Base-by-base conservation (phyloP, 2,329 filamentous ascomycete species). In the Aspergillus costaricaensis region DNA sequence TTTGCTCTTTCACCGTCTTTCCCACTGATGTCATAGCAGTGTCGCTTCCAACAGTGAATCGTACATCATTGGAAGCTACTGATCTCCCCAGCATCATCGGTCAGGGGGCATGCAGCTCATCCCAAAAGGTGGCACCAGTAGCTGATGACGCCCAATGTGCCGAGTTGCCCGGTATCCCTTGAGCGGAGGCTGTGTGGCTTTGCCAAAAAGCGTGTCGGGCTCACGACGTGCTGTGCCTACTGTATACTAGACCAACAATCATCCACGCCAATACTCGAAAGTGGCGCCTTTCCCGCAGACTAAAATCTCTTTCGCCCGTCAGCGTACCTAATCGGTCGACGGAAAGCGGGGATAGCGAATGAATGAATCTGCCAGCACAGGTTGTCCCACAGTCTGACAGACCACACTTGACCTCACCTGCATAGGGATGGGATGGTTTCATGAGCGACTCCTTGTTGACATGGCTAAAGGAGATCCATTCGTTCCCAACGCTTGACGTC, bases 391-490 rank as follows among this genome's bases (percentile, higher is more conserved):
- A 23, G 43, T 36, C 43, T 19, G 38, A 52, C 50, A 30, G 41
- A 25, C 44, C 30, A 21, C 49, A n/a, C 41, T 48, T 47, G 47
- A 50, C 47, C 47, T 48, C 51, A 49, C 54, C 61, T 49, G 51
- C 27, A 54, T 48, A 38, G 54, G 44, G 47, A 48, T 47, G 19
- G 38, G 19, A 51, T 38, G 39, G 62, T 64, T 62, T 64, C 62
- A 62, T 47, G 23, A 23, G 19, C 39, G 39, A 21, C 53, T 51
- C 62, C 59, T 60, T 27, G 58, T 61, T 62, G 61, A 59, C 47
- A 57, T 65, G 63, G 58, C 53, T 41, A 32, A 17, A 47, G 59
- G 55, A 60, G 53, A 58, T 25, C 59, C 61, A 63, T 50, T 62
- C 62, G 54, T 59, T 63, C 61, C 55, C 57, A 57, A 55, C 60